Evolutionary conservation across 1,284 basidiomycete species (phyloP).

Genomic region (Sanghuangporus weigelae): DNA sequence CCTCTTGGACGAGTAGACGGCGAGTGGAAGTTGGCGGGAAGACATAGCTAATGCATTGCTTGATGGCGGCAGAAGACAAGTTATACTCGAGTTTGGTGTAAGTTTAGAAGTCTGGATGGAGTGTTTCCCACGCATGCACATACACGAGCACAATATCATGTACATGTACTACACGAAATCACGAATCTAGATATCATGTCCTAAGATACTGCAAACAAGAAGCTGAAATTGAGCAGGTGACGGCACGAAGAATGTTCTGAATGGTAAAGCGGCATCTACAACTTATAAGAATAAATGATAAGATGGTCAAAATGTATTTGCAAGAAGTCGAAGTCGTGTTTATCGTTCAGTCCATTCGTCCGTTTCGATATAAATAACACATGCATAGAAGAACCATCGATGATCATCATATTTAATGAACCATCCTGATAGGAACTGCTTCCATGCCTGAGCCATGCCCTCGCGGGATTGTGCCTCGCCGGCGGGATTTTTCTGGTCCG

Average conservation of each 20-base stretch:
- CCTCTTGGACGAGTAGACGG: conserved; percentile 11
- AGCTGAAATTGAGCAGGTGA: not conserved
- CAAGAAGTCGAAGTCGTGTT: not conserved
- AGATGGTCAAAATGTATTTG: not conserved
- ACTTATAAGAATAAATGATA: not conserved
- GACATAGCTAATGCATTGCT: conserved; percentile 4
- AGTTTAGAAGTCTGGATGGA: not conserved
- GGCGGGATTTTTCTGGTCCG: conserved; percentile 6
- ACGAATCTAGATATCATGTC: not conserved
- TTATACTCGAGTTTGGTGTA: not conserved
- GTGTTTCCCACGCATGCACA: not conserved
- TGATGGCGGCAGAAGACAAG: not conserved
- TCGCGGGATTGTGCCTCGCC: conserved; percentile 2
- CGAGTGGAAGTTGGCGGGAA: not conserved
- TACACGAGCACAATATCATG: not conserved
- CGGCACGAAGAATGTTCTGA: too few relatives aligned
- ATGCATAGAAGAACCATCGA: not conserved
- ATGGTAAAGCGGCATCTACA: not conserved
- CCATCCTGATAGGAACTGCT: not conserved
- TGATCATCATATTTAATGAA: not conserved
- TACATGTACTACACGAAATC: not conserved
- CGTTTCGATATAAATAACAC: not conserved
- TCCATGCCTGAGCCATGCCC: not conserved
- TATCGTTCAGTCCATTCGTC: not conserved
- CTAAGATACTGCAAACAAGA: not conserved